Percentiles rank a stretch among this genome's conserved stretches.
Evolutionary conservation across 2,329 filamentous ascomycete genomes (phyloP).

Genomic region (Apiospora malaysiana): DNA sequence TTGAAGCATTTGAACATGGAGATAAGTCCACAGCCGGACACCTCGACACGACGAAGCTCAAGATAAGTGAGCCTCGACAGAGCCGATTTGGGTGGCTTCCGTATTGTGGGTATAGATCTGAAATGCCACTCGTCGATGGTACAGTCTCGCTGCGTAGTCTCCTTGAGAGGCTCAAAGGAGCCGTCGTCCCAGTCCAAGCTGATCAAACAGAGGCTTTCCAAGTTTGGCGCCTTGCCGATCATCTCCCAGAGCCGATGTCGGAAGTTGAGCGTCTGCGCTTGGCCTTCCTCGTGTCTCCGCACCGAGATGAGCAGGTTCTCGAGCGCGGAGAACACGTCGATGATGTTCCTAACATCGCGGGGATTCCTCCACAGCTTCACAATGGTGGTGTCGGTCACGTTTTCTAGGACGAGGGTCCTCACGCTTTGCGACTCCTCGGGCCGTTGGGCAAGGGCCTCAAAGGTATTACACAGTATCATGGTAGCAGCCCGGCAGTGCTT

Average conservation of each 20-base stretch:
- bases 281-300: constrained; percentile 49
- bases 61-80: constrained; percentile 48
- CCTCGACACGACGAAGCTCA: constrained; percentile 50
- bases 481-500: constrained; percentile 53
- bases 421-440: constrained; percentile 50
- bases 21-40: constrained; percentile 44
- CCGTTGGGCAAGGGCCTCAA: constrained; percentile 53
- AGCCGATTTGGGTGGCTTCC: constrained; percentile 39
- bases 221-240: constrained; percentile 49
- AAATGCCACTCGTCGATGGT: constrained; percentile 47
- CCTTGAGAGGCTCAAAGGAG: constrained; percentile 44
- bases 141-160: constrained; percentile 45
- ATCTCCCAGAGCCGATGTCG: constrained; percentile 56
- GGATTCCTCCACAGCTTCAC: constrained; percentile 58
- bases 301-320: constrained; percentile 54
- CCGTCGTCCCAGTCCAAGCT: constrained; percentile 50
- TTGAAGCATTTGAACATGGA: constrained; percentile 43
- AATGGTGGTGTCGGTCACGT: constrained; percentile 54
- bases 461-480: constrained; percentile 57
- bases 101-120: constrained; percentile 43
- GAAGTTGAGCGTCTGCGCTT: constrained; percentile 45
- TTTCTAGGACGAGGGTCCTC: constrained; percentile 55
- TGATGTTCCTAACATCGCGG: constrained; percentile 56
- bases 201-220: constrained; percentile 55
- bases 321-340: constrained; percentile 47